A percentile compares a stretch with the other conserved stretches of the same genome.
phyloP scores from a whole-genome alignment of 805 yeast genomes.

The Nakazawaea ernobii region DNA sequence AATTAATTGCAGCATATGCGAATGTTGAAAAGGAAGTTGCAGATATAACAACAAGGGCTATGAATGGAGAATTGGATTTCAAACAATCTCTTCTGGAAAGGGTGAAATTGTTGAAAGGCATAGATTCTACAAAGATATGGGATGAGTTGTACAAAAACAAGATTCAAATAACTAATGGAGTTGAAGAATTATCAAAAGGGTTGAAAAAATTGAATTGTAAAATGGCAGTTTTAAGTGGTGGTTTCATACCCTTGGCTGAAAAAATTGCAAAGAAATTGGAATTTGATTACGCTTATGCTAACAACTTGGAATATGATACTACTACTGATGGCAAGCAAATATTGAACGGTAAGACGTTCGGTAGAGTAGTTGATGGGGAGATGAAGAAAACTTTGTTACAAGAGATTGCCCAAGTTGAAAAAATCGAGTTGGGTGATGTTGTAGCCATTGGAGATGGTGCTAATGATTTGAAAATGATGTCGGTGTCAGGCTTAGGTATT shows the following conservation, averaged over 20 bases:
- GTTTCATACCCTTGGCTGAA: conserved; percentile 84
- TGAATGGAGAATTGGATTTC: conserved; percentile 96
- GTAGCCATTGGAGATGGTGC: conserved; percentile 98
- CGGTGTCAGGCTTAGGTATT: conserved; percentile 82
- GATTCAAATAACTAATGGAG: conserved; percentile 81
- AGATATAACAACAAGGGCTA: conserved; percentile 85
- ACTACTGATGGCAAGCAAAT: conserved; percentile 31
- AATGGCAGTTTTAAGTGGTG: conserved; percentile 90
- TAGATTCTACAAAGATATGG: conserved; percentile 68
- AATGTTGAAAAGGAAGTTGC: conserved; percentile 83
- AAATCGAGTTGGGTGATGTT: conserved; percentile 43
- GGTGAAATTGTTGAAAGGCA: conserved; percentile 77
- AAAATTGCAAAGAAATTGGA: conserved; percentile 62
- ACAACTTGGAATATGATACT: conserved; percentile 46
- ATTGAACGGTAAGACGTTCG: conserved; percentile 72
- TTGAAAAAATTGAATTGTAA: conserved; percentile 58
- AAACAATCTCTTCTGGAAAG: conserved; percentile 71
- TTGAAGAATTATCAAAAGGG: conserved; percentile 57
- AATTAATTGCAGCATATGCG: conserved; percentile 92
- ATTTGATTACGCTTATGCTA: conserved; percentile 88
- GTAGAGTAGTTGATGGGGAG: conserved; percentile 81
- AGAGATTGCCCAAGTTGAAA: conserved; percentile 52
- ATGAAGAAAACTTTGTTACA: conserved; percentile 71
- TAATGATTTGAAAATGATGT: conserved; percentile 92
- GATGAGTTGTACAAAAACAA: conserved; percentile 61